Evolutionary conservation across 257 asterid genomes (phyloP).

Genomic region (Echium plantagineum): DNA sequence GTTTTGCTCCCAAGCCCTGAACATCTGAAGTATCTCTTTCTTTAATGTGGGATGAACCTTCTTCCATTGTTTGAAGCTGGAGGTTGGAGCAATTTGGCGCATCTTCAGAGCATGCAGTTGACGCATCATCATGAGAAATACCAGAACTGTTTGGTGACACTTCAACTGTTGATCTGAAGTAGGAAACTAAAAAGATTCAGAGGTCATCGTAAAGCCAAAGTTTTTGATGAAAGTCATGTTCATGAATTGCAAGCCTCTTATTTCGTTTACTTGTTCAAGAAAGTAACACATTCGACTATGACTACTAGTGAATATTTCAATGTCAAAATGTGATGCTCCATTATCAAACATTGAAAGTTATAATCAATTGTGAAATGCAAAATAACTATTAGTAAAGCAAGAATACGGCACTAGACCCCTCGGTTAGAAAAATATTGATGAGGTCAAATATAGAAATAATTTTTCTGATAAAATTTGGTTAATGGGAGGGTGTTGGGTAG

Average conservation of each 20-base stretch:
- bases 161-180: slow-evolving; percentile 38
- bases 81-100: slow-evolving; percentile 32
- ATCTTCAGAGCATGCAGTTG: slow-evolving; percentile 22
- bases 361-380: not conserved
- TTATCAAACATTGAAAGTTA: not conserved
- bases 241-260: not conserved
- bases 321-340: not conserved
- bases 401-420: not conserved
- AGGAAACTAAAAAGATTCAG: not conserved
- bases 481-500: not conserved
- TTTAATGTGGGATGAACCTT: slow-evolving; percentile 21
- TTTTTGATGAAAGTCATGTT: not conserved
- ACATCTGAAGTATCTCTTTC: slow-evolving; percentile 22
- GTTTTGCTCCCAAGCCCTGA: slow-evolving; percentile 14
- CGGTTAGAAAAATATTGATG: no score
- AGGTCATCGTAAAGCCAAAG: not conserved
- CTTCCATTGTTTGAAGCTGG: slow-evolving; percentile 21
- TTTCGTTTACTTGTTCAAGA: not conserved
- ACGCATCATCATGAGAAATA: slow-evolving; percentile 7
- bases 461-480: not conserved
- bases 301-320: not conserved
- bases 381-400: no score
- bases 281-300: not conserved
- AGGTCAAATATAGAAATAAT: not conserved
- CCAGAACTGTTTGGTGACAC: slow-evolving; percentile 27